A percentile compares a stretch with the other conserved stretches of the same genome.
Evolutionary conservation across 768 basidiomycete genomes (phyloP).

Genomic region (Naematelia aurantialba): DNA sequence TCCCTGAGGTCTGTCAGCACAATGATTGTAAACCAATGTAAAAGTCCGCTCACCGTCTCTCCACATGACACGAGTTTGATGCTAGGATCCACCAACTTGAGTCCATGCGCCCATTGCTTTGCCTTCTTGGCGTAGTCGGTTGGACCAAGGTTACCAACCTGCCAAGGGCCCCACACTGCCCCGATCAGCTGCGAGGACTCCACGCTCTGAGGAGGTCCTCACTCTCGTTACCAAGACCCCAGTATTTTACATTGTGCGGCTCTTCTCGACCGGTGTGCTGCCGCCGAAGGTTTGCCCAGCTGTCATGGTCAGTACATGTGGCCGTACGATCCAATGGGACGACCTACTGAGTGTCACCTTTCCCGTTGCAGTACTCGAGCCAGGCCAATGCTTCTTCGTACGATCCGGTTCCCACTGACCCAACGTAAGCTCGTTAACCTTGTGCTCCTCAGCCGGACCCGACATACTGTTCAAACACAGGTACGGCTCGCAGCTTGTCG

Average conservation of each 20-base stretch:
- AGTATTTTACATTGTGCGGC: slow-evolving; percentile 58
- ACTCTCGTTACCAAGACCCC: slow-evolving; percentile 57
- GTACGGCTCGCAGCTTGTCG: slow-evolving; percentile 58
- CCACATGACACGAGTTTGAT: slow-evolving; percentile 62
- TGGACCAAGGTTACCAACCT: slow-evolving; percentile 60
- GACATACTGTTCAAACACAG: slow-evolving; percentile 58
- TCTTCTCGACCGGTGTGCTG: slow-evolving; percentile 59
- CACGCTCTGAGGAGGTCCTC: slow-evolving; percentile 36
- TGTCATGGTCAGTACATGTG: slow-evolving; percentile 49
- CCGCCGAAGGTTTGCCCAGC: slow-evolving; percentile 61
- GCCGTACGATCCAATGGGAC: slow-evolving; percentile 37
- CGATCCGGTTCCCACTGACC: slow-evolving; percentile 63
- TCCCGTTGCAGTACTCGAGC: slow-evolving; percentile 64
- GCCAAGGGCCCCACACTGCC: slow-evolving; percentile 50
- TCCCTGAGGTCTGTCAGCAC: slow-evolving; percentile 32
- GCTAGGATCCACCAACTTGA: slow-evolving; percentile 59
- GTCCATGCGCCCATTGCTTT: slow-evolving; percentile 62
- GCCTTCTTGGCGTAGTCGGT: slow-evolving; percentile 60
- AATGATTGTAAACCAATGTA: too few species aligned
- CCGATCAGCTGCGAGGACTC: neutral
- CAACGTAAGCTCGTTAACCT: slow-evolving; percentile 46
- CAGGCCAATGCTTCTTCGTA: slow-evolving; percentile 60
- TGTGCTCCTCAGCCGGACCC: neutral
- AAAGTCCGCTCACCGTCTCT: slow-evolving; percentile 23
- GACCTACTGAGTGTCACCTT: slow-evolving; percentile 49